Evolutionary conservation across 352 stramenopile species (phyloP).

Genomic region (Lagenidium giganteum): DNA sequence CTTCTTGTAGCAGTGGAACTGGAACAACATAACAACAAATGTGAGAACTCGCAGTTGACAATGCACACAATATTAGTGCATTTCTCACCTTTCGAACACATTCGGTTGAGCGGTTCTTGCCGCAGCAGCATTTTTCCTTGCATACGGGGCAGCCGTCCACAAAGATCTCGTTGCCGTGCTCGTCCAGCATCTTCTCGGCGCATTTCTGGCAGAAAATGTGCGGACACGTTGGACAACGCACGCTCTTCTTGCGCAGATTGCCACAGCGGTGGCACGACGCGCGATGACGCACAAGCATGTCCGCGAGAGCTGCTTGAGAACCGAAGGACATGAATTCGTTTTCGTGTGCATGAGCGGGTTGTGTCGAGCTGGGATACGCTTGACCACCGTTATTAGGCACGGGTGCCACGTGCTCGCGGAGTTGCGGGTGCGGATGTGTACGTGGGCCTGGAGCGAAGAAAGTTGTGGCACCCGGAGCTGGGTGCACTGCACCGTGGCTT

Average conservation of each 20-base stretch:
- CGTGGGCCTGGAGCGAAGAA: too few relatives aligned
- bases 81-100: conserved; percentile 59
- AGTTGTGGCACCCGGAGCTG: too few relatives aligned
- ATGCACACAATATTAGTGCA: neutral
- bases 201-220: conserved; percentile 89
- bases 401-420: too few relatives aligned
- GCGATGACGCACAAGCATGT: conserved; percentile 60
- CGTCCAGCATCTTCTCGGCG: conserved; percentile 86
- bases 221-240: conserved; percentile 73
- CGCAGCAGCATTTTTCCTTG: conserved; percentile 85
- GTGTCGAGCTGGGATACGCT: too few relatives aligned
- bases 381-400: too few relatives aligned
- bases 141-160: conserved; percentile 78
- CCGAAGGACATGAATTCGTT: too few relatives aligned
- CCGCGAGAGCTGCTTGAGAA: conserved; percentile 11
- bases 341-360: too few relatives aligned
- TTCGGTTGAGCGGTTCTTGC: conserved; percentile 71
- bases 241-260: conserved; percentile 87
- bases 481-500: too few relatives aligned
- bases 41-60: neutral
- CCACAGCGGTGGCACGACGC: conserved; percentile 85
- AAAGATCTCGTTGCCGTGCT: conserved; percentile 77
- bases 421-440: too few relatives aligned
- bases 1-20: conserved; percentile 91
- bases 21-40: conserved; percentile 1